A percentile compares a stretch with the other conserved stretches of the same genome.
These are phyloP conservation scores for Micromonas commoda DNA, from an alignment of 139 green algal genomes.

Conservation along the genomic window DNA sequence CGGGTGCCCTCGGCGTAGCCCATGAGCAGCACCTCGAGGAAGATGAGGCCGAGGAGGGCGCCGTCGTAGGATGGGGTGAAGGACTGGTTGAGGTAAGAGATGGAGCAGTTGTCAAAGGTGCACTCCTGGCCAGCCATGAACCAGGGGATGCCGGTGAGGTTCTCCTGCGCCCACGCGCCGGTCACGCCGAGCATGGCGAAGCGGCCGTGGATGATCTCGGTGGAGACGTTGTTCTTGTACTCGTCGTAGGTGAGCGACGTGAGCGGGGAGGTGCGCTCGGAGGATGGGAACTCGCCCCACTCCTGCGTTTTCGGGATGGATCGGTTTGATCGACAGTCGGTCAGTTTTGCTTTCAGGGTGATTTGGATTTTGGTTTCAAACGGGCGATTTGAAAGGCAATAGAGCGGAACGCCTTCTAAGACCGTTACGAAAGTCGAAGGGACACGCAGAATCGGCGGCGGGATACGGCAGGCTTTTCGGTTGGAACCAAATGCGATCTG, in stretches of 20 bases:
- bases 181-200: conserved; percentile 15
- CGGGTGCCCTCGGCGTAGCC: conserved; percentile 40
- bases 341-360: no score
- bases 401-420: no score
- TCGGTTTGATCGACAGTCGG: no score
- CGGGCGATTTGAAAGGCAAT: no score
- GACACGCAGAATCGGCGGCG: no score
- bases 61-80: background rate
- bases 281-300: background rate
- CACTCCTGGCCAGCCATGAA: conserved; percentile 10
- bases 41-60: conserved; percentile 49
- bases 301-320: background rate
- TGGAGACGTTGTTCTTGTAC: conserved; percentile 1
- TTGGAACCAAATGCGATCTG: no score
- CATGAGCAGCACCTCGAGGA: conserved; percentile 74
- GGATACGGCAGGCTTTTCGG: no score
- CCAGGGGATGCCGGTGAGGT: background rate
- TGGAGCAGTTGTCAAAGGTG: background rate
- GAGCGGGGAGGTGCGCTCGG: background rate
- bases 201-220: conserved; percentile 14
- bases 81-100: background rate
- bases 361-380: no score
- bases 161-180: conserved; percentile 22
- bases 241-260: background rate
- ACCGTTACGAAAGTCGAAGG: no score